Evolutionary conservation across 192 early-diverging fungal genomes (phyloP), one percentile per base, ranked within the genome.

Genomic region (Rhizoclosmatium globosum): DNA sequence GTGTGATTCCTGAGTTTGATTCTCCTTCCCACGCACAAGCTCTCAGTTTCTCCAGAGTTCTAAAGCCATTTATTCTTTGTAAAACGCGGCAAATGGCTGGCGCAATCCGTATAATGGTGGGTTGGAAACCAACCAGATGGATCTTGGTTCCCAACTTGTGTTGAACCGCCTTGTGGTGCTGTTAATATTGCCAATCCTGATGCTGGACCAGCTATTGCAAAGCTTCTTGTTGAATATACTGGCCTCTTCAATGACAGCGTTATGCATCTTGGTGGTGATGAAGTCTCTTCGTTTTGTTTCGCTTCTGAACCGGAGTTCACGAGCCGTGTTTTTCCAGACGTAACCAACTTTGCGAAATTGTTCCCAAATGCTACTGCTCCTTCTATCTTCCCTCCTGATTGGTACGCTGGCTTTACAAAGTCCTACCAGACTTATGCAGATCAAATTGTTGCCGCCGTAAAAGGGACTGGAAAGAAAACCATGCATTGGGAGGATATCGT

Each of bases 1-100:
- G 96, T n/a, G 83, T 98, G 21, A 93, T 97, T 72, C 95, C 95
- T 2, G 96, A 98, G 81, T 89, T 96, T 68, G 95, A 98, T 64
- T 19, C 59, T 23, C 73, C 73, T 4, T 23, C 57, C 11, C 73
- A 75, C 60, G 2, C 73, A 7, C 7, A 64, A 3, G 11, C 59
- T 4, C 64, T 57, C 59, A 59, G 73, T 19, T 21, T n/a, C 19
- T 64, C 61, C 7, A 7, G 7, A 17, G 38, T 9, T 31, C 38
- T 64, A 13, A 64, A 9, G 7, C 38, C 11, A 9, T 38, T 64
- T 31, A 31, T 64, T 13, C 61, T 64, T 17, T 64, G 61, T 38
- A 64, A 64, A 64, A 64, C 23, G 61, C 61, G 11, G n/a, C 15
- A 11, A 31, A 9, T 38, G 61, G 61, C n/a, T 64, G 61, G 61